Evolutionary conservation across 148 eudicot species (phyloP).

Genomic region (Pharnaceum exiguum): DNA sequence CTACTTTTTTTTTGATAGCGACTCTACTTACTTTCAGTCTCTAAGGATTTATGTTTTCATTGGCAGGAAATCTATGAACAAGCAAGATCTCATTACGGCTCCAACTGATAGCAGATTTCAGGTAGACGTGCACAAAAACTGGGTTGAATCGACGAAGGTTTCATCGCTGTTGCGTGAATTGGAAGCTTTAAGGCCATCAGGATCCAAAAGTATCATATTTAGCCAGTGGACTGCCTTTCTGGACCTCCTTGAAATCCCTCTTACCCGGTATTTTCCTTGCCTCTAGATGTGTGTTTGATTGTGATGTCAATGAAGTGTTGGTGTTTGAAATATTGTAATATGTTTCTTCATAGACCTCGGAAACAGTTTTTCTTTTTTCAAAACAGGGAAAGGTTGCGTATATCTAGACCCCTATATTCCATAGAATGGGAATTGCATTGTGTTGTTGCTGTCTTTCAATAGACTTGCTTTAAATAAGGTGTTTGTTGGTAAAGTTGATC

Average conservation of each 20-base stretch:
- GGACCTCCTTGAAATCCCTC: conserved; percentile 87
- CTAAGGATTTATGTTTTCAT: conserved; percentile 12
- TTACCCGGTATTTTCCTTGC: conserved; percentile 55
- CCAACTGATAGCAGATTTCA: conserved; percentile 88
- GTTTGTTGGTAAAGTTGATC: too few species aligned
- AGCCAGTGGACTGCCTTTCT: conserved; percentile 99
- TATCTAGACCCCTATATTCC: too few species aligned
- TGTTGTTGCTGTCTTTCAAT: too few species aligned
- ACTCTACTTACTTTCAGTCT: background rate
- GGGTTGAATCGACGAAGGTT: conserved; percentile 95
- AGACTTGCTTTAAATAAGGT: too few species aligned
- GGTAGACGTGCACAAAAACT: conserved; percentile 76
- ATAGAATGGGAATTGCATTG: too few species aligned
- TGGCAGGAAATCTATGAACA: conserved; percentile 69
- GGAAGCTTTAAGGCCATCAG: conserved; percentile 52
- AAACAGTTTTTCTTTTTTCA: background rate
- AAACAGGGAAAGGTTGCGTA: too few species aligned
- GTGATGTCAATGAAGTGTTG: background rate
- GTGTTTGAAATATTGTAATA: background rate
- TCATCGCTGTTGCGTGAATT: conserved; percentile 71
- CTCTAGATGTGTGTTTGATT: background rate
- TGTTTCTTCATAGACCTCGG: background rate
- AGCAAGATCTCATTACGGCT: conserved; percentile 84
- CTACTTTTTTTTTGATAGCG: background rate
- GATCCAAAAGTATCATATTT: conserved; percentile 86